Evolutionary conservation across 768 basidiomycete species (phyloP).

Genomic region (Mycena maculata): DNA sequence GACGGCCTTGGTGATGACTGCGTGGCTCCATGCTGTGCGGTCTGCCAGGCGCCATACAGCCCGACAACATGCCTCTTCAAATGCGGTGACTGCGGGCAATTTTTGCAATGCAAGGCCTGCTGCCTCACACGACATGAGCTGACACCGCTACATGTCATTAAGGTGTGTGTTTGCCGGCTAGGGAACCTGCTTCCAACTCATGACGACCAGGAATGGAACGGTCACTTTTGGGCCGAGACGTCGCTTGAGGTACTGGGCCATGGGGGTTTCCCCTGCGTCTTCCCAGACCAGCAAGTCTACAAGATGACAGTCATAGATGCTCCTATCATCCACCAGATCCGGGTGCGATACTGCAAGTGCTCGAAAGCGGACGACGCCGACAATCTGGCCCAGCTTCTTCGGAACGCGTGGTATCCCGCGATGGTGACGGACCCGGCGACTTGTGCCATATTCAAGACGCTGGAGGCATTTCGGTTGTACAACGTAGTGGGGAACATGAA

Average conservation of each 20-base stretch:
- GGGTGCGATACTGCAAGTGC: constrained; percentile 28
- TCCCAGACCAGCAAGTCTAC: neutral
- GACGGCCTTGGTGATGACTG: constrained; percentile 9
- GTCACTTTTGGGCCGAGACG: constrained; percentile 19
- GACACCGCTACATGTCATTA: constrained; percentile 8
- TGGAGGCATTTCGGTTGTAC: constrained; percentile 23
- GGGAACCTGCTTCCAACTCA: too few relatives aligned
- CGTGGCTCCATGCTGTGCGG: neutral
- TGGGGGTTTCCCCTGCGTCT: constrained; percentile 5
- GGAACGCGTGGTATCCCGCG: constrained; percentile 20
- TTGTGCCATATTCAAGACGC: constrained; percentile 5
- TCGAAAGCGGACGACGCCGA: neutral
- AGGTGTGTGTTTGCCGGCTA: neutral
- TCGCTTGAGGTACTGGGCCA: constrained; percentile 17
- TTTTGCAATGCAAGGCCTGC: constrained; percentile 19
- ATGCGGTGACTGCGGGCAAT: constrained; percentile 18
- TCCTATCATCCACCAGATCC: constrained; percentile 17
- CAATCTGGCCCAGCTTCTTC: constrained; percentile 7
- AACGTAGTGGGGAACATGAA: constrained; percentile 23
- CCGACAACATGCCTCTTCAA: neutral
- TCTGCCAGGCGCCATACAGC: neutral
- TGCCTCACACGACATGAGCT: neutral
- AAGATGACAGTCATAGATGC: constrained; percentile 19
- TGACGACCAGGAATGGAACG: constrained; percentile 28
- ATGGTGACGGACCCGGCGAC: constrained; percentile 28